These are phyloP conservation scores for Dendrostoma leiphaemia DNA, from an alignment of 2,329 filamentous ascomycete species.

Conservation along the genomic window DNA sequence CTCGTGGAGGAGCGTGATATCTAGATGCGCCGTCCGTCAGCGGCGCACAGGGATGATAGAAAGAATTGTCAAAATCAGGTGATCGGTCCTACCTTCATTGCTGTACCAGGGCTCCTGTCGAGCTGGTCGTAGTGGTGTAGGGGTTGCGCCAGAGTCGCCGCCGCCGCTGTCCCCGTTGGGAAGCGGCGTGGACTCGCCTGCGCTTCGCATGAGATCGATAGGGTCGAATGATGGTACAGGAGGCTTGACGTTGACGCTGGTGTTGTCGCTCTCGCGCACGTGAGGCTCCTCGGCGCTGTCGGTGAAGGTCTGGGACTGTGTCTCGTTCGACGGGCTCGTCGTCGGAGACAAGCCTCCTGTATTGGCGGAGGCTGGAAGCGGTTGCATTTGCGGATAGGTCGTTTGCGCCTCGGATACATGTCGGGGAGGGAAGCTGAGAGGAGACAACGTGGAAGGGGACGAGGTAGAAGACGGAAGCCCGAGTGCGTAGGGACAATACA, in stretches of 20 bases:
- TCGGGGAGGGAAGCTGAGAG: conserved; percentile 13
- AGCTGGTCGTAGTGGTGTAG: conserved; percentile 3
- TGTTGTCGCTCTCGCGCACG: conserved; percentile 18
- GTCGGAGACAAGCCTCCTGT: conserved; percentile 16
- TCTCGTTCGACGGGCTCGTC: conserved; percentile 17
- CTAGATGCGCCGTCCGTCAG: conserved; percentile 41
- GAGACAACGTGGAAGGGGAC: conserved; percentile 5
- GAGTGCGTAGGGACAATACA: neutral
- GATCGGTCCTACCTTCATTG: conserved; percentile 15
- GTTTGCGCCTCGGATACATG: conserved; percentile 20
- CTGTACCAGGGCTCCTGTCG: conserved; percentile 17
- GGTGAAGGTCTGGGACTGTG: conserved; percentile 18
- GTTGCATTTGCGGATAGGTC: conserved; percentile 19
- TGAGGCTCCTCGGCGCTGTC: conserved; percentile 16
- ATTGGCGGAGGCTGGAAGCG: conserved; percentile 18
- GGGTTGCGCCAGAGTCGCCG: conserved; percentile 9
- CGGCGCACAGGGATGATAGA: conserved; percentile 2
- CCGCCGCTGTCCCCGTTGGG: conserved; percentile 14
- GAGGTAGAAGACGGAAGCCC: neutral
- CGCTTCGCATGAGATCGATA: conserved; percentile 14
- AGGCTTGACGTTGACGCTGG: conserved; percentile 14
- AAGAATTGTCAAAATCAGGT: neutral
- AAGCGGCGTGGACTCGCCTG: conserved; percentile 11
- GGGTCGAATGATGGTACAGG: neutral
- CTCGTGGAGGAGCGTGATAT: conserved; percentile 75